Evolutionary conservation across 805 yeast genomes (phyloP), one percentile per base, ranked within the genome.

Genomic region (Candida cerambycidarum): DNA sequence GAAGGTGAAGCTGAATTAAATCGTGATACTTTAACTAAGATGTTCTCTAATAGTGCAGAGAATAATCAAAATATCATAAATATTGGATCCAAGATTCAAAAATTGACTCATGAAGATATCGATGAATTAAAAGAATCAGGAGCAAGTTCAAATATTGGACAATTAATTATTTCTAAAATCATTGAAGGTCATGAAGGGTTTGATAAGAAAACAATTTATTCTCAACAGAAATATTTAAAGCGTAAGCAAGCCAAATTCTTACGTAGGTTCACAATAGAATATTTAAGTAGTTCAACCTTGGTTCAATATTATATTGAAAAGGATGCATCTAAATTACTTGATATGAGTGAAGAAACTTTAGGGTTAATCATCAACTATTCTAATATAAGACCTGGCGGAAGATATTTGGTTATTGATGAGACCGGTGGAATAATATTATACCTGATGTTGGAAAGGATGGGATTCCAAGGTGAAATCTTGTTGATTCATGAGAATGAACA

Each of bases 401-500:
- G 77, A 45, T 93, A 93, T 56, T 67, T 93, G 16, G 83, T 92
- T 3, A 73, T 89, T 42, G 99, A 93, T 57, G 99, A 93, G 57
- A 85, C 96, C n/a, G 90, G 96, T 24, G 97, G 98, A 5, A 73
- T 92, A n/a, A 59, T 93, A 1, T 78, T 86, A 5, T 86, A 86
- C 46, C 88, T 95, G 3, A 71, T 93, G 75, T 59, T 93, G 63
- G 99, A 93, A 60, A 74, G 97, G 58, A 87, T 95, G 92, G 81
- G 80, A 46, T 96, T 96, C 11, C 67, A 79, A 40, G 83, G 83
- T 9, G 58, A 71, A 3, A 79, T 93, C 33, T 73, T 88, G 2
- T 74, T 88, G 15, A 71, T 83, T 1, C 97, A 93, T 63, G 99
- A 93, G 58, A 89, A 89, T 62, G 99, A 93, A 61, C 97, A 92